Evolutionary conservation across 176 grass and related monocot species (phyloP), one percentile per base, ranked within the genome.

Genomic region (Eragrostis nindensis): DNA sequence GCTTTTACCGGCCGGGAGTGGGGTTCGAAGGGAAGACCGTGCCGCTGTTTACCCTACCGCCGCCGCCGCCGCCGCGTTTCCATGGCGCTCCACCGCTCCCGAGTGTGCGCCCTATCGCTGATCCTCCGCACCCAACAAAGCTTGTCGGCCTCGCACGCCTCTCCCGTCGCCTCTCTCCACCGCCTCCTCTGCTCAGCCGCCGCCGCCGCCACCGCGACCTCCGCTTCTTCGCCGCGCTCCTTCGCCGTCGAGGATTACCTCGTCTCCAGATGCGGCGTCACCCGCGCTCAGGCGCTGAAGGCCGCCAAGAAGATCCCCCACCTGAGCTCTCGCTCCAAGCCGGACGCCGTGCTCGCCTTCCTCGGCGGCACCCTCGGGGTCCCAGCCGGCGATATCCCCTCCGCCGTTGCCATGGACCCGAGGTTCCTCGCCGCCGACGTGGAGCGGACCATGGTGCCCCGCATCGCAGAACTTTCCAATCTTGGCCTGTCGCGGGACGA

Each of bases 261-360:
- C 29, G 15, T 64, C 62, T 64, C 62, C 15, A 17, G 15, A 7
- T 64, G 15, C 15, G 62, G 62, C 29, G 29, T 64, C 29, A 38
- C 14, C 30, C 29, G 14, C 15, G 29, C 30, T 7, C 62, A 64
- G 6, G 62, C 62, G 2, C 5, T 17, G 5, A 64, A 64, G 62
- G 27, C 15, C 29, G 30, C 62, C 62, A 15, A 36, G 62, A 38
- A 17, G 29, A 64, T 38, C 62, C 36, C 62, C 62, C 29, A 64
- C 62, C 2, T 64, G 0, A 64, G 15, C 0, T 38, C 62, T 29
- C 29, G 4, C 53, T 70, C 76, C 70, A 84, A 89, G 62, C 43
- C 87, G 4, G 87, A 89, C 53, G 70, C 87, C 44, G 76, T 84
- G 36, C 81, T 88, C 62, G 75, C 86, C 44, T 84, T 88, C 68